Evolutionary conservation across 768 basidiomycete genomes (phyloP).

Genomic region (Mycena capillaripes): DNA sequence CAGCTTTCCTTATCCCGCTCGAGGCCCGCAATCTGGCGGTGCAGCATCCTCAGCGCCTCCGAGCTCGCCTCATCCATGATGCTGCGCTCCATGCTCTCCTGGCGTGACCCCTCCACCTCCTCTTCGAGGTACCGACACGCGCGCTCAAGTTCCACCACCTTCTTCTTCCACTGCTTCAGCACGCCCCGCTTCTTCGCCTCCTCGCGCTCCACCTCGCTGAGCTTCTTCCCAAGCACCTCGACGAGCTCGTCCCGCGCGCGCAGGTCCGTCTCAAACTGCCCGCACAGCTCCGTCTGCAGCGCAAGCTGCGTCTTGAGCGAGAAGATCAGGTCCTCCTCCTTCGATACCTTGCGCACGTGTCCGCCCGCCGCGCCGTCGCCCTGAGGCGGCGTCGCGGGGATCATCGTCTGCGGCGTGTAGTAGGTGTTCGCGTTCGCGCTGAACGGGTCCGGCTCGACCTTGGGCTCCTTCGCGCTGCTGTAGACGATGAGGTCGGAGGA

Average conservation of each 20-base stretch:
- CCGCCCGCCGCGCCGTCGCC: constrained; percentile 42
- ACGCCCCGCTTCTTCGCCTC: constrained; percentile 69
- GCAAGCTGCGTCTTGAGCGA: constrained; percentile 83
- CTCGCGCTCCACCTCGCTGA: constrained; percentile 72
- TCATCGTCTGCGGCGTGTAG: constrained; percentile 81
- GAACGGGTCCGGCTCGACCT: constrained; percentile 78
- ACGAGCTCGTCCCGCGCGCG: constrained; percentile 81
- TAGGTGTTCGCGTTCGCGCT: constrained; percentile 80
- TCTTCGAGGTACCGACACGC: constrained; percentile 81
- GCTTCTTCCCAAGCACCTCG: constrained; percentile 66
- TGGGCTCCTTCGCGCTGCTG: constrained; percentile 30
- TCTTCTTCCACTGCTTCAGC: constrained; percentile 79
- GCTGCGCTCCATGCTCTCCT: constrained; percentile 85
- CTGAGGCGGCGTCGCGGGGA: constrained; percentile 73
- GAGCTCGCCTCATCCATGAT: constrained; percentile 89
- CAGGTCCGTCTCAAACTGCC: constrained; percentile 84
- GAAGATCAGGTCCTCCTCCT: constrained; percentile 79
- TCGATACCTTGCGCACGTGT: constrained; percentile 74
- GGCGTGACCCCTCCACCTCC: constrained; percentile 87
- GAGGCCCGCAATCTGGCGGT: constrained; percentile 83
- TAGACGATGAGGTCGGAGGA: constrained; percentile 64
- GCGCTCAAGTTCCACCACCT: constrained; percentile 80
- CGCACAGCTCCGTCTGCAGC: constrained; percentile 80
- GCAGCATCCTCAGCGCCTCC: constrained; percentile 83
- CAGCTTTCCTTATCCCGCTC: constrained; percentile 74